Evolutionary conservation across 176 grass and related monocot species (phyloP), one percentile per base, ranked within the genome.

Genomic region (Elaeis guineensis): DNA sequence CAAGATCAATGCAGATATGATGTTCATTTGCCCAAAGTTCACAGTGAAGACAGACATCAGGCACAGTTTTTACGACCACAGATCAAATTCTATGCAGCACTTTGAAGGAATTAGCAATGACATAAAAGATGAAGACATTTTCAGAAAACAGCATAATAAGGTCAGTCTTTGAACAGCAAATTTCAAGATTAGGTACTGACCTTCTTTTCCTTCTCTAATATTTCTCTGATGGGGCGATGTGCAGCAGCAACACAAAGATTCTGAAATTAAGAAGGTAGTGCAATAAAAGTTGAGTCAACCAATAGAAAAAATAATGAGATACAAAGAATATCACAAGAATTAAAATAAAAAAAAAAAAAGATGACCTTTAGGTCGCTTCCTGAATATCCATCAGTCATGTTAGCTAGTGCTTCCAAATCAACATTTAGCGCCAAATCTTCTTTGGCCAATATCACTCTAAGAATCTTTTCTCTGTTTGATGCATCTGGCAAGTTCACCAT

Each of bases 311-410:
- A 8, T 44, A 44, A 44, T 11, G 6, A 44, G 9, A 44, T 44
- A 44, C 11, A 44, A 1, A 50, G 48, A 56, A 1, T 54, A 59
- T 17, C 35, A 56, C 16, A 26, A 52, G 18, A 76, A 70, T 39
- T 30, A 29, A 62, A 69, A 50, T 55, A 22, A 22, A 22, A 23
- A 23, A 2, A 23, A 23, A 23, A 19, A 51, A 44, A n/a, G 55
- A 66, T n/a, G 62, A 96, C 93, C 93, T 97, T 97, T 52, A 97
- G 73, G 72, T 97, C 93, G 66, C 93, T 97, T 72, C 93, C 93
- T 50, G 93, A 97, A 80, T 97, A 97, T 8, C 93, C 93, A 77
- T 97, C 93, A 0, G 87, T 91, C 63, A 97, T 78, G 59, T 52
- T 91, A 69, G 84, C 81, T 55, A 89, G 25, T 61, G 72, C 84